phyloP scores from a whole-genome alignment of 176 grass and related monocot species.

The Musa beccarii region DNA sequence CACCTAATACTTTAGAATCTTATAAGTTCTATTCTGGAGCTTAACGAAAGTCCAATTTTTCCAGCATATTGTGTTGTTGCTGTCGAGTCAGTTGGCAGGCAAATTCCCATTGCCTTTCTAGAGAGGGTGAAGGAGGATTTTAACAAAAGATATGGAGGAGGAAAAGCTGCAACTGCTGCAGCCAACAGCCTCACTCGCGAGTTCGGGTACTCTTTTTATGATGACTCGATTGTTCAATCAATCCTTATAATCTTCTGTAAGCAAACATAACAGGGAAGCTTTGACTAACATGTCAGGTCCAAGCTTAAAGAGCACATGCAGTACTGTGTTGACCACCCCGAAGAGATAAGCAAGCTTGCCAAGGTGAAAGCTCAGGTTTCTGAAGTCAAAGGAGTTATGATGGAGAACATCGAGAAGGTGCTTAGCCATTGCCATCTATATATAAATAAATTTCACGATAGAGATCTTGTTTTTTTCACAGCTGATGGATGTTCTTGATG shows the following conservation, averaged over 20 bases:
- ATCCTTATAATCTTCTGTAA: background rate
- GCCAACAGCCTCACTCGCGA: conserved; percentile 69
- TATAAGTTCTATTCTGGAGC: background rate
- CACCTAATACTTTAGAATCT: background rate
- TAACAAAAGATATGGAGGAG: conserved; percentile 73
- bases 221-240: background rate
- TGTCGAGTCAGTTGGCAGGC: conserved; percentile 84
- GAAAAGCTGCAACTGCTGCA: conserved; percentile 76
- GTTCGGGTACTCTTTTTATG: conserved; percentile 43
- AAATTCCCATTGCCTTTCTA: conserved; percentile 81
- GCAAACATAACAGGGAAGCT: background rate
- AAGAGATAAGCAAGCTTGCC: conserved; percentile 81
- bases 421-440: background rate
- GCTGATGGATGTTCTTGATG: background rate
- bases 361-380: conserved; percentile 94
- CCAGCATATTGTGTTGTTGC: conserved; percentile 87
- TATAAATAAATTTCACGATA: background rate
- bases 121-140: conserved; percentile 92
- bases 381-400: conserved; percentile 96
- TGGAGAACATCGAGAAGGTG: conserved; percentile 97
- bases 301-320: conserved; percentile 98
- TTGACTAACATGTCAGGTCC: conserved; percentile 38
- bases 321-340: conserved; percentile 80
- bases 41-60: conserved; percentile 16
- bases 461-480: background rate